phyloP scores from a whole-genome alignment of 2,329 filamentous ascomycete genomes.

The Penicillium brevicompactum region DNA sequence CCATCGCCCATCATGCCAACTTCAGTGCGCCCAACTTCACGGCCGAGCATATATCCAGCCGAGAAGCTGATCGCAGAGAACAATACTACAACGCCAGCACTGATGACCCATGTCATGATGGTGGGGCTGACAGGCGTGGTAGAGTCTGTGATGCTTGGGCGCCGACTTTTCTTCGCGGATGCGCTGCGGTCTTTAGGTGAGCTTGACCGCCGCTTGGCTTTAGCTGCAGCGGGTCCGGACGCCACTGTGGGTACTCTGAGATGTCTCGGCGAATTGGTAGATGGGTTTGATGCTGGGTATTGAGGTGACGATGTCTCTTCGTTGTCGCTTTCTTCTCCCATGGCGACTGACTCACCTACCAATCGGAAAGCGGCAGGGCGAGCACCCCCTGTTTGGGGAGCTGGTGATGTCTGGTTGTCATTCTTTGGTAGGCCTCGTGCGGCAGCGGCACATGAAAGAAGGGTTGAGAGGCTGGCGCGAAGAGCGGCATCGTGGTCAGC shows the following conservation, averaged over 20 bases:
- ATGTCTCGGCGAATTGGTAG: slow-evolving; percentile 21
- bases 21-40: slow-evolving; percentile 60
- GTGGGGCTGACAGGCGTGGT: slow-evolving; percentile 55
- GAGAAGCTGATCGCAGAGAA: slow-evolving; percentile 67
- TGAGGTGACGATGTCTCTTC: slow-evolving; percentile 21
- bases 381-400: slow-evolving; percentile 27
- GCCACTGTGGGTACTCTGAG: slow-evolving; percentile 22
- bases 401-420: slow-evolving; percentile 29
- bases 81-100: slow-evolving; percentile 65
- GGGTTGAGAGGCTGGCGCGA: slow-evolving; percentile 87
- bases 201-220: slow-evolving; percentile 35
- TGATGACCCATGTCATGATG: slow-evolving; percentile 66
- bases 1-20: slow-evolving; percentile 35
- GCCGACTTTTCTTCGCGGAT: slow-evolving; percentile 38
- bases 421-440: slow-evolving; percentile 76
- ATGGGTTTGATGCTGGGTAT: slow-evolving; percentile 20
- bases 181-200: slow-evolving; percentile 43
- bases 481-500: slow-evolving; percentile 92
- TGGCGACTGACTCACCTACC: slow-evolving; percentile 61
- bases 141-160: slow-evolving; percentile 31
- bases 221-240: slow-evolving; percentile 18
- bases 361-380: slow-evolving; percentile 59
- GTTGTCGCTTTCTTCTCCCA: slow-evolving; percentile 45
- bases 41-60: slow-evolving; percentile 64
- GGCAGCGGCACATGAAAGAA: slow-evolving; percentile 91